phyloP scores from a whole-genome alignment of 371 early-diverging fungal species.

The Mortierella sp. region DNA sequence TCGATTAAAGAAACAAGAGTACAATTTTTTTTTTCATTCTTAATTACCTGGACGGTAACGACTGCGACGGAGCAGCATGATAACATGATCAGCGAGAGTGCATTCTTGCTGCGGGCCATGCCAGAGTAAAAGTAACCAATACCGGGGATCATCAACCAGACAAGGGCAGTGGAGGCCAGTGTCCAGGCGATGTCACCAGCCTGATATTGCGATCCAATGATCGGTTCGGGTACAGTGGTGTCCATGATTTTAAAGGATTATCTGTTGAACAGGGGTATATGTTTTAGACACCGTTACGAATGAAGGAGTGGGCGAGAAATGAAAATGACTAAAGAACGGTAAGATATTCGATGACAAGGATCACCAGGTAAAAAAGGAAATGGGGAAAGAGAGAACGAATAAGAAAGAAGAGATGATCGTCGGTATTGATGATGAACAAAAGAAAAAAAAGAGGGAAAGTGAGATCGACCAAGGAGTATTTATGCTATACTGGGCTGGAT shows the following conservation, averaged over 20 bases:
- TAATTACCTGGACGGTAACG: conserved; percentile 47
- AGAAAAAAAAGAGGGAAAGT: background rate
- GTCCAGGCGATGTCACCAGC: conserved; percentile 82
- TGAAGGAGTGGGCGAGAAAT: background rate
- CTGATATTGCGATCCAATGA: conserved; percentile 52
- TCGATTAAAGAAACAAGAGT: background rate
- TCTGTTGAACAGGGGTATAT: background rate
- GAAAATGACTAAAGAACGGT: background rate
- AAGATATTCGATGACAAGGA: background rate
- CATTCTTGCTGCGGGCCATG: conserved; percentile 83
- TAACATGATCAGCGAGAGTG: conserved; percentile 53
- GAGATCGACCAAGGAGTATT: background rate
- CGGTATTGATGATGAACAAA: background rate
- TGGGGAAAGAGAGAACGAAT: background rate
- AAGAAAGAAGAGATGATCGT: background rate
- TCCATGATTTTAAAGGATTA: conserved; percentile 8
- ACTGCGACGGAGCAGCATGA: conserved; percentile 54
- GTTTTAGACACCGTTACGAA: background rate
- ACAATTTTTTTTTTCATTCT: background rate
- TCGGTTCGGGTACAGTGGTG: background rate
- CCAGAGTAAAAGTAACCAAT: conserved; percentile 94
- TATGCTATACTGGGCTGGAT: conserved; percentile 2
- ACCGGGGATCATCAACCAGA: conserved; percentile 90
- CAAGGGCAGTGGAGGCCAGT: conserved; percentile 77
- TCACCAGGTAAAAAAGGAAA: background rate